These are phyloP conservation scores for Melampsora americana DNA, from an alignment of 1,284 basidiomycete genomes.

Conservation along the genomic window DNA sequence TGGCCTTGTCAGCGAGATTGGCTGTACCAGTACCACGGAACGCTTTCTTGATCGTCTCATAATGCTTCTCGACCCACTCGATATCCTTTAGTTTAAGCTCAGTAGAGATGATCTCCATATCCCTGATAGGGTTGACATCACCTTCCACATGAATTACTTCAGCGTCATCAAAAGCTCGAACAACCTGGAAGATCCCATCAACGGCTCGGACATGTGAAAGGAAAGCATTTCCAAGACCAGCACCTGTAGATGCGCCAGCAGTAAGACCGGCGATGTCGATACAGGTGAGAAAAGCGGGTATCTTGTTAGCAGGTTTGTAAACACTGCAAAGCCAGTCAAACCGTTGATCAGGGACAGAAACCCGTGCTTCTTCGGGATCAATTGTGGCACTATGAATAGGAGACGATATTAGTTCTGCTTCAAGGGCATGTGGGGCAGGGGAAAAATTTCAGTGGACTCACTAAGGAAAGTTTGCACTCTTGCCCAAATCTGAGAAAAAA, in stretches of 20 bases:
- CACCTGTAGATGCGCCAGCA: slow-evolving; percentile 92
- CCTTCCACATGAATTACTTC: slow-evolving; percentile 99
- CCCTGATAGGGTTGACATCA: slow-evolving; percentile 89
- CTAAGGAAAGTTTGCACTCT: slow-evolving; percentile 97
- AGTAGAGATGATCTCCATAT: slow-evolving; percentile 96
- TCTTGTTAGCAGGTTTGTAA: slow-evolving; percentile 83
- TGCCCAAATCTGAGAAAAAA: slow-evolving; percentile 72
- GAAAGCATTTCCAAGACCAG: slow-evolving; percentile 96
- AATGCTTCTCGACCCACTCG: slow-evolving; percentile 92
- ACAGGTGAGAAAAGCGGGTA: slow-evolving; percentile 94
- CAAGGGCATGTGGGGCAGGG: slow-evolving; percentile 15
- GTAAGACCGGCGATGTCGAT: slow-evolving; percentile 99
- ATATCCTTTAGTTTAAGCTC: slow-evolving; percentile 95
- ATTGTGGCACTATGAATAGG: slow-evolving; percentile 47
- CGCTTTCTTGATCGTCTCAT: slow-evolving; percentile 73
- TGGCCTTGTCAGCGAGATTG: slow-evolving; percentile 88
- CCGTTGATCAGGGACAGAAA: slow-evolving; percentile 91
- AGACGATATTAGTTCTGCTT: slow-evolving; percentile 23
- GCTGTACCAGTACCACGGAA: slow-evolving; percentile 69
- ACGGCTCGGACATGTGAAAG: slow-evolving; percentile 95
- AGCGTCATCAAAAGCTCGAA: slow-evolving; percentile 95
- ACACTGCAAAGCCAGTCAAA: slow-evolving; percentile 89
- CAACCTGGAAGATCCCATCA: slow-evolving; percentile 98
- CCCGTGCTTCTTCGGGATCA: slow-evolving; percentile 81
- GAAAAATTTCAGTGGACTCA: slow-evolving; percentile 54